Evolutionary conservation across 768 basidiomycete species (phyloP), one percentile per base, ranked within the genome.

Genomic region (Amanita pseudoporphyria): DNA sequence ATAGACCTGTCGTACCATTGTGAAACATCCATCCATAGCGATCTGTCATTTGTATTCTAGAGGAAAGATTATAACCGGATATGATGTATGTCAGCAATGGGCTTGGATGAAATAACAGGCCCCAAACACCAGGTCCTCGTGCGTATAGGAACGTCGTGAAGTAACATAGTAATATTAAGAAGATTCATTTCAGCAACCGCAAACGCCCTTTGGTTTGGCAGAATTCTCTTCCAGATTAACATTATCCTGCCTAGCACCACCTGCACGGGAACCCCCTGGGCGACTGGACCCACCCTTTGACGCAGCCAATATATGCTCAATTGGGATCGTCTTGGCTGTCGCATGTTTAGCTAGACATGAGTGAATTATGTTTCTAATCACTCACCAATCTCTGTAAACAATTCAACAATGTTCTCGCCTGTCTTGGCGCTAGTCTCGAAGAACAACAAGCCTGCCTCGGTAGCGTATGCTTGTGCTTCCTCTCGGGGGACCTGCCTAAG

Each of bases 341-440:
- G 51, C 39, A 45, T 47, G 21, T 9, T 47, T 14, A 51, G 49
- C 3, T 39, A 55, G 24, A 35, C 38, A 37, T 18, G 32, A 22
- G 41, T 39, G 4, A 14, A 44, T 14, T 42, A 16, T 49, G 51
- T 36, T 18, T 12, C 65, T n/a, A 79, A 49, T 47, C 32, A 56
- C 63, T 48, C 39, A 97, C 94, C 95, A 60, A 99, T 98, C 68
- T 97, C 94, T 9, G 94, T 98, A 66, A 99, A 99, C 26, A 98
- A 81, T 60, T 98, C 96, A 21, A 92, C 87, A 49, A 98, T 80
- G 33, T 92, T 93, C 60, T 94, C 87, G 14, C 94, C 93, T 4
- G 90, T 91, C 80, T 98, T 99, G 21, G 96, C 96, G 60, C 86
- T 89, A 32, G 94, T 96, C 73, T 99, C 96, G 58, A 95, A 96